Evolutionary conservation across 2,329 filamentous ascomycete genomes (phyloP), one percentile per base, ranked within the genome.

Genomic region (Aaosphaeria pasadenensis): DNA sequence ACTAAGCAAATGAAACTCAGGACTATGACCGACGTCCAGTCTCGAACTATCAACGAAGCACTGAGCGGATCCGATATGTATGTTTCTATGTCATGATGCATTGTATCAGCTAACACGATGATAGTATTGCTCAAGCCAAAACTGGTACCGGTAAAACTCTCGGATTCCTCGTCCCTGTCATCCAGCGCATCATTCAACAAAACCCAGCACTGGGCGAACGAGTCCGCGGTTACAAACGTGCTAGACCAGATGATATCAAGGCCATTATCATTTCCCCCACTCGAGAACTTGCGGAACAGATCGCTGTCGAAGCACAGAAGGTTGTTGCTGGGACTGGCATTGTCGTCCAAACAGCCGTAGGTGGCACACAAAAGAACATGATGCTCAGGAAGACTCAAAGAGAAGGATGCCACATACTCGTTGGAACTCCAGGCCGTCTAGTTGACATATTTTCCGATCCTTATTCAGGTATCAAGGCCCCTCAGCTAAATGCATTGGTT

Each of bases 141-240:
- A 99, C 94, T 6, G 94, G 94, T 67, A 97, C 94, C 4, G 94
- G 94, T 67, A 99, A 99, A 75, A 99, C 94, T 0, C 75, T 97
- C 48, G 94, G 89, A 33, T 99, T 97, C 77, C 79, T 99, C 28
- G 74, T 97, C 5, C 94, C 94, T 44, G 77, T 91, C 6, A 74
- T 97, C 45, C 89, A 96, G 68, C 85, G 85, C 50, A 88, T 96
- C 63, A 75, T 95, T 51, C 69, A 73, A 17, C 73, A 78, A 50
- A 82, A 89, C 54, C 82, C 84, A 1, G 70, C 74, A 0, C 78
- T 95, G 32, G 83, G 80, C 45, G 67, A 74, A 35, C 75, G 66
- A 51, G 55, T 58, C 49, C 58, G 63, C 65, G 47, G 65, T 17
- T 62, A 63, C 52, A 68, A 66, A 54, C 57, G 86, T 35, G 69